A percentile compares a stretch with the other conserved stretches of the same genome.
phyloP scores from a whole-genome alignment of 139 green algal genomes.

The Chlamydomonas sp. region DNA sequence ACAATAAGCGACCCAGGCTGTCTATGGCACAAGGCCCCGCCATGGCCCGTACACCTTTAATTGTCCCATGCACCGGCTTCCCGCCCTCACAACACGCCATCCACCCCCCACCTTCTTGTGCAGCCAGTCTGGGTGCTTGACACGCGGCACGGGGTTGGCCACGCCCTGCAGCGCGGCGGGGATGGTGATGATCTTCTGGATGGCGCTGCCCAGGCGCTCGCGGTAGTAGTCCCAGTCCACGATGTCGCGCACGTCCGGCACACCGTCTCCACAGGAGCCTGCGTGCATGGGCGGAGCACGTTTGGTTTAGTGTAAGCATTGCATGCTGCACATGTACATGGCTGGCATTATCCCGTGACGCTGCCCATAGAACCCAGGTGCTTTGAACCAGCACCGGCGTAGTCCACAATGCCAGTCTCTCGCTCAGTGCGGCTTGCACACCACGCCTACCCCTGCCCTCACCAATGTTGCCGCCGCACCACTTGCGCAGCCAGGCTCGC shows the following conservation, averaged over 20 bases:
- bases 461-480: slow-evolving; percentile 77
- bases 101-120: slow-evolving; percentile 66
- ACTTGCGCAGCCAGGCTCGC: slow-evolving; percentile 87
- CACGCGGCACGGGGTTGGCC: slow-evolving; percentile 65
- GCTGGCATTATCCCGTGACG: too few species aligned
- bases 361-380: too few species aligned
- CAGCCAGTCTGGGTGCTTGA: slow-evolving; percentile 97
- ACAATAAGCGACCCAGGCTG: too few species aligned
- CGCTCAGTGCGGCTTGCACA: background rate
- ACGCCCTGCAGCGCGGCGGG: slow-evolving; percentile 79
- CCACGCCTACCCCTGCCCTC: background rate
- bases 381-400: background rate
- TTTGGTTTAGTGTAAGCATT: background rate
- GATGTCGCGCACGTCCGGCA: slow-evolving; percentile 88
- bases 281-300: background rate
- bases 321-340: too few species aligned
- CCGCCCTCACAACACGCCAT: background rate
- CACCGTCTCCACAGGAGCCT: slow-evolving; percentile 36
- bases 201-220: slow-evolving; percentile 89
- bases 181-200: slow-evolving; percentile 99
- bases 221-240: slow-evolving; percentile 99
- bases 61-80: background rate
- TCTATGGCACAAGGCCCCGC: background rate
- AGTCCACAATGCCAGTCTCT: background rate
- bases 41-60: too few species aligned